Evolutionary conservation across 805 yeast species (phyloP).

Genomic region (Wickerhamomyces silvicola): DNA sequence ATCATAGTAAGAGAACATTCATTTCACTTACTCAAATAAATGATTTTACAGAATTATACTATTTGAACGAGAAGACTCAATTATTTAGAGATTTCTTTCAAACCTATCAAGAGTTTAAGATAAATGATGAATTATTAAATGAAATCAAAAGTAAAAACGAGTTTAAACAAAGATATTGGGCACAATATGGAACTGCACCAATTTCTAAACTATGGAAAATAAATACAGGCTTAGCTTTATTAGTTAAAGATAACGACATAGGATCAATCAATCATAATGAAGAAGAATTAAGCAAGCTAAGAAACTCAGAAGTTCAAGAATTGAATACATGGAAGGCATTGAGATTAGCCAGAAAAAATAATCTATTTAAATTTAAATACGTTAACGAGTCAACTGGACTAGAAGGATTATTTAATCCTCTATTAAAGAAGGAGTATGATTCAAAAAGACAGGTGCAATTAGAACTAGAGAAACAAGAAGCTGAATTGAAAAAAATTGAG

Average conservation of each 20-base stretch:
- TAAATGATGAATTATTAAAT: slow-evolving; percentile 3
- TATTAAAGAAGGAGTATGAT: slow-evolving; percentile 13
- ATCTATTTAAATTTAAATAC: slow-evolving; percentile 30
- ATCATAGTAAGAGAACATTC: slow-evolving; percentile 4
- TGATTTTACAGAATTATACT: slow-evolving; percentile 4
- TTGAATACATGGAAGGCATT: slow-evolving; percentile 36
- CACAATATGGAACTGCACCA: slow-evolving; percentile 16
- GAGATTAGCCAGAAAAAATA: slow-evolving; percentile 32
- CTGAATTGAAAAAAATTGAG: slow-evolving; percentile 16
- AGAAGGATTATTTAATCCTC: slow-evolving; percentile 31
- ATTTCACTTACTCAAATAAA: background rate
- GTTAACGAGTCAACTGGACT: slow-evolving; percentile 31
- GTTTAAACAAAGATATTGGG: slow-evolving; percentile 15
- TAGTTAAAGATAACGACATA: slow-evolving; percentile 14
- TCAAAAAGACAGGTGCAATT: slow-evolving; percentile 9
- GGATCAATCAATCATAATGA: slow-evolving; percentile 1
- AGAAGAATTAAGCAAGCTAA: slow-evolving; percentile 1
- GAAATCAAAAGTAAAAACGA: slow-evolving; percentile 3
- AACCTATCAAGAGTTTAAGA: slow-evolving; percentile 1
- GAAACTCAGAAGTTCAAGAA: slow-evolving; percentile 8
- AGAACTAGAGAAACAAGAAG: slow-evolving; percentile 9
- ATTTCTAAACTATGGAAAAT: slow-evolving; percentile 32
- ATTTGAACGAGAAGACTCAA: slow-evolving; percentile 5
- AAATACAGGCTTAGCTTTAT: slow-evolving; percentile 31
- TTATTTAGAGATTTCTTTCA: slow-evolving; percentile 5